Evolutionary conservation across 2,329 filamentous ascomycete genomes (phyloP).

Genomic region (Cladosporium sp.): DNA sequence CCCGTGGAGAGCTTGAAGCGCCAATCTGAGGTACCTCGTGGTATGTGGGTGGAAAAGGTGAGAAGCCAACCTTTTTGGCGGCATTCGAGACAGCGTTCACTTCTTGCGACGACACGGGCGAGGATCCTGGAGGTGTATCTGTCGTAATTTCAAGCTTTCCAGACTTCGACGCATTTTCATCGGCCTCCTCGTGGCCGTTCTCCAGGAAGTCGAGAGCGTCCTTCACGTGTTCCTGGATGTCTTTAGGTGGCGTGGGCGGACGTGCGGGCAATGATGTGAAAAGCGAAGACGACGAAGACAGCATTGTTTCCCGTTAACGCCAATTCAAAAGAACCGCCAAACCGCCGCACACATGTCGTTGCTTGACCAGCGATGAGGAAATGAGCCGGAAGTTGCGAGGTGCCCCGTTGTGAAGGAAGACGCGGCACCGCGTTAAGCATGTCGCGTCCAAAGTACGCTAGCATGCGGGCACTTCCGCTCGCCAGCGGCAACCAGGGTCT

Average conservation of each 20-base stretch:
- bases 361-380: not conserved
- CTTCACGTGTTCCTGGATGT: conserved; percentile 32
- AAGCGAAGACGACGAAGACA: conserved; percentile 10
- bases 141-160: conserved; percentile 1
- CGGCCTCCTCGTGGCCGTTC: conserved; percentile 25
- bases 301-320: conserved; percentile 8
- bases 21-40: conserved; percentile 25
- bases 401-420: not conserved
- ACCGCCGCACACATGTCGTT: conserved; percentile 3
- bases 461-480: no score
- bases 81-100: conserved; percentile 32
- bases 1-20: conserved; percentile 37
- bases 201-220: conserved; percentile 39
- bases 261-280: conserved; percentile 38
- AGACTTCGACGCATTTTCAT: not conserved
- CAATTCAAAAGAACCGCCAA: not conserved
- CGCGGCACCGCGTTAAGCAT: not conserved
- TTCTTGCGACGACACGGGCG: conserved; percentile 28
- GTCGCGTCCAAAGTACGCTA: no score
- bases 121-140: conserved; percentile 21
- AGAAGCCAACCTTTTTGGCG: conserved; percentile 57
- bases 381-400: conserved; percentile 4
- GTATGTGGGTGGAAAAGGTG: conserved; percentile 48
- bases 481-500: no score
- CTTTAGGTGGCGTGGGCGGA: conserved; percentile 52